These are phyloP conservation scores for Tetrapisispora namnaoensis DNA, from an alignment of 805 yeast species.

Conservation along the genomic window DNA sequence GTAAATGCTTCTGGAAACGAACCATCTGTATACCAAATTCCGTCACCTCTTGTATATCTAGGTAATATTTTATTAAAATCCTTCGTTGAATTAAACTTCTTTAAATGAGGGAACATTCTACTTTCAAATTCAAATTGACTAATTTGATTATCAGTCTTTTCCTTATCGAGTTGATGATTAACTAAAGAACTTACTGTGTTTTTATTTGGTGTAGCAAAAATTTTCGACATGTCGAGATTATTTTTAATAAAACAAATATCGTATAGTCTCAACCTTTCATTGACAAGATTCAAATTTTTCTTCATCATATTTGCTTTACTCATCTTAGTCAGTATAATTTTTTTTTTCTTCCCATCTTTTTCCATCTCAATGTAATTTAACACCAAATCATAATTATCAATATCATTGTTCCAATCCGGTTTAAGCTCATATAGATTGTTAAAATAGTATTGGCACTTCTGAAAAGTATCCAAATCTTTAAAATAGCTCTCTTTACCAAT, in stretches of 20 bases:
- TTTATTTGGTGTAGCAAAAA: not conserved
- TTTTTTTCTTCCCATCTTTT: not conserved
- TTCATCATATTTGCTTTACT: not conserved
- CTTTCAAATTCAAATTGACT: slow-evolving; percentile 15
- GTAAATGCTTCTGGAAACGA: slow-evolving; percentile 6
- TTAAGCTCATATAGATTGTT: slow-evolving; percentile 10
- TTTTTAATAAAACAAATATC: slow-evolving; percentile 11
- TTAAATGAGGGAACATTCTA: slow-evolving; percentile 17
- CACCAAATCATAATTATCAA: slow-evolving; percentile 5
- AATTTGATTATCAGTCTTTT: not conserved
- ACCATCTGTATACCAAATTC: slow-evolving; percentile 6
- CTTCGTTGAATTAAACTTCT: slow-evolving; percentile 4
- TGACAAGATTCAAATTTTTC: not conserved
- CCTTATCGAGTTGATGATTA: not conserved
- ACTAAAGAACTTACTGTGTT: not conserved
- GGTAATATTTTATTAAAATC: slow-evolving; percentile 13
- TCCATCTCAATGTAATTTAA: slow-evolving; percentile 4
- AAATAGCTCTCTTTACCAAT: slow-evolving; percentile 3
- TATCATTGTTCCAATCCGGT: slow-evolving; percentile 12
- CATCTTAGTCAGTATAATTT: no score
- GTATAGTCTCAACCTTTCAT: slow-evolving; percentile 14
- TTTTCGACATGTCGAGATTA: not conserved
- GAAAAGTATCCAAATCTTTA: slow-evolving; percentile 5
- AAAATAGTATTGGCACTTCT: slow-evolving; percentile 13
- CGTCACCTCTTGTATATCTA: slow-evolving; percentile 6